Base-by-base conservation (phyloP, 495 filamentous ascomycete species). In the Cercophora scortea region DNA sequence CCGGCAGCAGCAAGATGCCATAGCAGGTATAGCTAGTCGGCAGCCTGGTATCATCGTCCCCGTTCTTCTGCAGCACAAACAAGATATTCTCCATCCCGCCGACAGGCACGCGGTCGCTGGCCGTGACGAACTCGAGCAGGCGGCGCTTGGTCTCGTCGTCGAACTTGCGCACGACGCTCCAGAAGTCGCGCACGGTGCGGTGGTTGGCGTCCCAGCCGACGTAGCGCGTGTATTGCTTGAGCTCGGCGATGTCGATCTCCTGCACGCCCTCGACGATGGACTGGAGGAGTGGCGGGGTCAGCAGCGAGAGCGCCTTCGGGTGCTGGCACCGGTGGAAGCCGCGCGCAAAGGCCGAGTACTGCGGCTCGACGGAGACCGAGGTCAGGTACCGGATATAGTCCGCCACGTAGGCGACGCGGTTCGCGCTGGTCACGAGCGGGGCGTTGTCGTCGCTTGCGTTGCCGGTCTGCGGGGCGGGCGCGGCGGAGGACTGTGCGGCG, bases 81-180 rank as follows among this genome's bases (percentile, higher is more conserved):
- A 83, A 81, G 44, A 96, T 73, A 54, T 83, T 88, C 53, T 77
- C 75, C 53, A 88, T 78, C 10, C 92, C 92, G 38, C 85, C 88
- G 1, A 95, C 87, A 0, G 93, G 93, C 6, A 97, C 76, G 8
- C 93, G 81, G 65, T 95, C 90, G 65, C 85, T 91, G 4, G 90
- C 90, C 18, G 93, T 98, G 18, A 97, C 91, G 57, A 98, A 98
- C 64, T 96, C 90, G 50, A 98, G 73, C 45, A 98, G 72, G 60
- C 77, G 77, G 34, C 80, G 76, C 61, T 84, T 84, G 71, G 84
- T 81, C 45, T 77, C 76, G n/a, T 85, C 73, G 34, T 83, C 74
- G 63, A 83, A 95, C 8, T 63, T 58, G 50, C 76, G 79, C 6
- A 92, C 84, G 8, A 95, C 78, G 32, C 67, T 73, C 93, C 93